phyloP scores from a whole-genome alignment of 768 basidiomycete species.

The Collybia nuda region DNA sequence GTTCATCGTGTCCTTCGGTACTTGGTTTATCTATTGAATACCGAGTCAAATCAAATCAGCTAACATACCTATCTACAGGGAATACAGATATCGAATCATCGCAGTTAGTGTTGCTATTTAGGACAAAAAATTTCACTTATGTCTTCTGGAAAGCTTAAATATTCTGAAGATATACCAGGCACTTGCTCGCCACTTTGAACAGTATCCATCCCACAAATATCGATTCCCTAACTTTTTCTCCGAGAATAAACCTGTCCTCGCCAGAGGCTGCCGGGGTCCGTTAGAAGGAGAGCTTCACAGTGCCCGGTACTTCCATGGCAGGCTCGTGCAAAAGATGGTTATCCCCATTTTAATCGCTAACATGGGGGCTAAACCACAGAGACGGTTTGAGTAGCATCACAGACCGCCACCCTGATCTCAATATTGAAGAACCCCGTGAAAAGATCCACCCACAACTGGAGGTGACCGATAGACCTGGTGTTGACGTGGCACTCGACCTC shows the following conservation, averaged over 20 bases:
- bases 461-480: constrained; percentile 43
- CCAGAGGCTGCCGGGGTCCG: constrained; percentile 62
- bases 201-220: constrained; percentile 47
- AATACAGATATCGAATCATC: constrained; percentile 68
- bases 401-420: constrained; percentile 65
- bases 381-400: constrained; percentile 69
- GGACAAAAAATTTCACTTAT: constrained; percentile 2
- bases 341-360: not conserved
- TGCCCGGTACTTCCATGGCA: constrained; percentile 86
- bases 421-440: constrained; percentile 22
- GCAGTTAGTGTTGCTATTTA: constrained; percentile 49
- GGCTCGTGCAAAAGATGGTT: constrained; percentile 36
- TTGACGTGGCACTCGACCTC: constrained; percentile 55
- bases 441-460: constrained; percentile 44
- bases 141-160: constrained; percentile 49
- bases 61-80: constrained; percentile 39
- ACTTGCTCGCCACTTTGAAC: constrained; percentile 56
- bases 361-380: constrained; percentile 38
- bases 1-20: constrained; percentile 76
- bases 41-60: not conserved
- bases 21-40: constrained; percentile 20
- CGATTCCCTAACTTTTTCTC: constrained; percentile 67
- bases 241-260: constrained; percentile 56
- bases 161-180: constrained; percentile 75
- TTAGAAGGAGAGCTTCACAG: constrained; percentile 69